Base-by-base conservation (phyloP, 2,329 filamentous ascomycete species). In the Decorospora gaudefroyi region DNA sequence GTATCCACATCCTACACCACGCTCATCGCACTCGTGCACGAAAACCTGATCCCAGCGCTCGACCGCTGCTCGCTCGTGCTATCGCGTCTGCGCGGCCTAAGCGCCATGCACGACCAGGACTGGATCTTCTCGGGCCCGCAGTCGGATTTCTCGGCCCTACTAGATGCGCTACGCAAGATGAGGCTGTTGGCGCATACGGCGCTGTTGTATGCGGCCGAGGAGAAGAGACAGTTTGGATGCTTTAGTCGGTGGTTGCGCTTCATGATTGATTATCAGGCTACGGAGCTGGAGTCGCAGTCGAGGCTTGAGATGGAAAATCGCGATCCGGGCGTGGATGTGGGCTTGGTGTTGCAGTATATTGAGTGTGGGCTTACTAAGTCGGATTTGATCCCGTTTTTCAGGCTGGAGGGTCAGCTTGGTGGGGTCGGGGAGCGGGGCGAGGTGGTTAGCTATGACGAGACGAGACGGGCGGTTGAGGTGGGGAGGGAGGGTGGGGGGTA, bases 201-300 rank as follows among this genome's bases (percentile, higher is more conserved):
- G 2, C 74, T 95, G 10, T 75, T 84, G 4, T 77, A 84, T 41
- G 80, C 86, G 18, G 85, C 87, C 62, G 83, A 87, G 42, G 92
- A 97, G 69, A 79, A 92, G 11, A 79, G 84, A 17, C 80, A 90
- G 35, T 97, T 95, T 60, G 68, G 75, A 2, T 79, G 82, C 4
- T 97, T 96, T 64, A 91, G 88, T 0, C 77, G 79, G 39, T 97
- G 92, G 92, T 75, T 97, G 36, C 83, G 85, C 22, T 81, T 90
- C 59, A 85, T 91, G 61, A 92, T 96, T 46, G 88, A 95, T 53
- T 81, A 86, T 10, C 80, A 92, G 31, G 82, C 82, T 4, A 83
- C 86, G 64, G 72, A 87, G 56, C 74, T 83, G 0, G 76, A 78
- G 11, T 78, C 77, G 1, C 74, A 79, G 32, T 76, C 76, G 12